Percentiles rank a stretch among this genome's conserved stretches.
These are phyloP conservation scores for Ceratobasidium sp. DNA, from an alignment of 1,284 basidiomycete species.

Conservation along the genomic window DNA sequence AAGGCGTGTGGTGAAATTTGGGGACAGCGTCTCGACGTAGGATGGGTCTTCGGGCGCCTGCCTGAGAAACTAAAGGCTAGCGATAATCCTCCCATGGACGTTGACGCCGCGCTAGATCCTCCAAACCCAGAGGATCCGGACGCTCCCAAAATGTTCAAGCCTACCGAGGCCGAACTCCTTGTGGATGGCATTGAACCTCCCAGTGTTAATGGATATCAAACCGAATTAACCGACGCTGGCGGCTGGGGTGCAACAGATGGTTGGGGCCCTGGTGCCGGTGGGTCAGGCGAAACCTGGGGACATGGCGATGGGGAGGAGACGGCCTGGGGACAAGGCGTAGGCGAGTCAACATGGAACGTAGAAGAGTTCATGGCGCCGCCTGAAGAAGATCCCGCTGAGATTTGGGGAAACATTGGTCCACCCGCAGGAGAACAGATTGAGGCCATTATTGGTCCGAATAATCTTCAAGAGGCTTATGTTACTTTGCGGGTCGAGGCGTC, in stretches of 20 bases:
- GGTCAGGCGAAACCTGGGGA: constrained; percentile 3
- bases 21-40: constrained; percentile 27
- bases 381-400: constrained; percentile 16
- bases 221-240: constrained; percentile 12
- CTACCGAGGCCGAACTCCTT: constrained; percentile 35
- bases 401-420: constrained; percentile 38
- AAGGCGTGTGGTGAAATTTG: constrained; percentile 38
- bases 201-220: constrained; percentile 39
- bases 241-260: not conserved
- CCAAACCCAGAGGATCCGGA: not conserved
- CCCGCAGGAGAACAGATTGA: constrained; percentile 32
- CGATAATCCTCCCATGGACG: not conserved
- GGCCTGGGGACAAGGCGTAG: not conserved
- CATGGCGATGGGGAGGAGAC: constrained; percentile 1
- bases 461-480: constrained; percentile 35
- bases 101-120: not conserved
- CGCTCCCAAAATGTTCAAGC: not conserved
- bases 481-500: constrained; percentile 39
- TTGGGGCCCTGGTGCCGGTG: constrained; percentile 13
- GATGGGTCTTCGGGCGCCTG: constrained; percentile 34
- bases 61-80: not conserved
- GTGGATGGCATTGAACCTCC: constrained; percentile 35
- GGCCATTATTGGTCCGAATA: constrained; percentile 34
- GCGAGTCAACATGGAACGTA: constrained; percentile 26
- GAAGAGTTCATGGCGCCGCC: constrained; percentile 29